Percentiles rank a stretch among this genome's conserved stretches.
phyloP scores from a whole-genome alignment of 2,329 filamentous ascomycete genomes.

The Rhexocercosporidium sp. region DNA sequence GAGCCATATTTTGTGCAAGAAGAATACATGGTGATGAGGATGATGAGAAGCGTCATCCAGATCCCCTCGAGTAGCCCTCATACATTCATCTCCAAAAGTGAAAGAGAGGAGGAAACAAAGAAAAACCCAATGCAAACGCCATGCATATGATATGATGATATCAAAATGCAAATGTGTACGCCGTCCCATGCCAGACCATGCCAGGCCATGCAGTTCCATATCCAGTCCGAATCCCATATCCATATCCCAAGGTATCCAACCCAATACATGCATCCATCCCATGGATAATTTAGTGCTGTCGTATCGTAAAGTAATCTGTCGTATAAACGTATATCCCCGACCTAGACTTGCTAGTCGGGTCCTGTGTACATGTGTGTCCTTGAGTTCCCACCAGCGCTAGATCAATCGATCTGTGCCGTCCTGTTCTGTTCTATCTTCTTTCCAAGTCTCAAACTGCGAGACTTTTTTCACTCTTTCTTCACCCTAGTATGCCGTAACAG shows the following conservation, averaged over 20 bases:
- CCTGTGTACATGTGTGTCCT: not conserved
- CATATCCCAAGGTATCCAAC: not conserved
- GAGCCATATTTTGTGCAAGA: no score
- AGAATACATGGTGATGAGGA: no score
- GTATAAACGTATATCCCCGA: not conserved
- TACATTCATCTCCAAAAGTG: no score
- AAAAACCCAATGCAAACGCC: not conserved
- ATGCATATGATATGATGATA: not conserved
- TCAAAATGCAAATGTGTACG: not conserved
- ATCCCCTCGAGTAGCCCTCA: no score
- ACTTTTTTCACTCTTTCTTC: not conserved
- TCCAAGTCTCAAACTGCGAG: constrained; percentile 2
- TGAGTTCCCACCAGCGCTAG: not conserved
- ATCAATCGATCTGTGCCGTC: not conserved
- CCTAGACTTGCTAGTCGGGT: not conserved
- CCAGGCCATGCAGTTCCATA: not conserved
- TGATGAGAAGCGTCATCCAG: no score
- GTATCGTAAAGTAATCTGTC: not conserved
- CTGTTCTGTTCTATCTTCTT: not conserved
- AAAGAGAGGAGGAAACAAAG: not conserved
- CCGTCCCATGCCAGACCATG: not conserved
- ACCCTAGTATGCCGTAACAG: constrained; percentile 17
- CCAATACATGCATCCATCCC: not conserved
- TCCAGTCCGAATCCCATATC: not conserved
- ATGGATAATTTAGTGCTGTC: not conserved